Evolutionary conservation across 129 eudicot genomes (phyloP).

Genomic region (Tanacetum coccineum): DNA sequence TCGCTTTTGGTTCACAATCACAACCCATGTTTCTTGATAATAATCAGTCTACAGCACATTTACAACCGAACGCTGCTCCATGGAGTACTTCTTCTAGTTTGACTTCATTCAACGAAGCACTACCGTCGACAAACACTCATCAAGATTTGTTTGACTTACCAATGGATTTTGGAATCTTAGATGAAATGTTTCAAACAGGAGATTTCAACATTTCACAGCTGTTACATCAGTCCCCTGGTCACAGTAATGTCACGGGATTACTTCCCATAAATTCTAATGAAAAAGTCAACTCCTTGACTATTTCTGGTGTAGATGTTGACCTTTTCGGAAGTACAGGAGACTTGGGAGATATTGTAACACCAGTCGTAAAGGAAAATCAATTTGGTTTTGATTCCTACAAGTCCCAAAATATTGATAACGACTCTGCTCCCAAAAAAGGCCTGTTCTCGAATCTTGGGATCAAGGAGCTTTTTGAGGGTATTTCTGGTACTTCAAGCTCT

Average conservation of each 20-base stretch:
- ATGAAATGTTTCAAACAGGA: conserved; percentile 43
- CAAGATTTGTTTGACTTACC: conserved; percentile 33
- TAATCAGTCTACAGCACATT: conserved; percentile 11
- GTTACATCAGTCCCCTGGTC: conserved; percentile 38
- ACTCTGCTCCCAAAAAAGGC: conserved; percentile 36
- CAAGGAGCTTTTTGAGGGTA: conserved; percentile 55
- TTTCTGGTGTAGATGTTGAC: conserved; percentile 31
- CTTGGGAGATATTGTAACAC: conserved; percentile 43
- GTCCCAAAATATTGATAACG: conserved; percentile 21
- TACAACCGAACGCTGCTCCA: conserved; percentile 28
- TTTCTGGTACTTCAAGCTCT: conserved; percentile 41
- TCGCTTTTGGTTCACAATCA: conserved; percentile 29
- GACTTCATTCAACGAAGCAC: conserved; percentile 37
- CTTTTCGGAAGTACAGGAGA: conserved; percentile 31
- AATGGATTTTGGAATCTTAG: conserved; percentile 32
- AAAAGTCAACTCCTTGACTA: conserved; percentile 32
- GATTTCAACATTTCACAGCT: conserved; percentile 38
- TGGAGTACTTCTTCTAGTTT: conserved; percentile 37
- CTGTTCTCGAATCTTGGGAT: conserved; percentile 87
- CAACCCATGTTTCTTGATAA: conserved; percentile 22
- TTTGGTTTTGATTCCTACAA: conserved; percentile 25
- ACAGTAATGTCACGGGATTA: conserved; percentile 31
- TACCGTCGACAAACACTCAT: no score
- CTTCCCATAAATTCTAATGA: conserved; percentile 20
- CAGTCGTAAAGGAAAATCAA: conserved; percentile 25